Base-by-base conservation (phyloP, 768 basidiomycete species). In the Zangia roseola region DNA sequence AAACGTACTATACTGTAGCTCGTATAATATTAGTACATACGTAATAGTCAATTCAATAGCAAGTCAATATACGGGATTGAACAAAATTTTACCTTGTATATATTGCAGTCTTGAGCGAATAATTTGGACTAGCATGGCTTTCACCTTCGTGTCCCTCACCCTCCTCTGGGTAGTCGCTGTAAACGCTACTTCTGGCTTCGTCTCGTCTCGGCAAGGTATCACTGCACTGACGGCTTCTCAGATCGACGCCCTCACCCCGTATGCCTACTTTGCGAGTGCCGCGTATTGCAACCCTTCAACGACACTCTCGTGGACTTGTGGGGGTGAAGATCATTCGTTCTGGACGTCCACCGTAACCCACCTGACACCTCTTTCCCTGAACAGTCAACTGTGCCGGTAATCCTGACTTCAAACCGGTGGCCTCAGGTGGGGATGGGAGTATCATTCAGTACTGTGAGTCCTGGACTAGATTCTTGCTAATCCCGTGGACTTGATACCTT, bases 261-360 rank as follows among this genome's bases (percentile, higher is more conserved):
- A 74, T 62, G 74, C 77, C 5, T 66, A 66, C 54, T 81, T 75
- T 54, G 76, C 81, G 0, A 70, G 72, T 30, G 69, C 78, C 4
- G 77, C 71, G 7, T 78, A 77, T 59, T 83, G 82, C 49, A 25
- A 53, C 8, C 62, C 77, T 0, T 54, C 68, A 5, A 36, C 56
- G 21, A 75, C 71, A 21, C 50, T 71, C 37, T 64, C 67, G 12
- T 83, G 81, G 79, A 66, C 66, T 30, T 83, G 81, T 62, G 82
- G 82, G 61, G 56, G 80, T 79, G 53, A 55, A n/a, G n/a, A n/a
- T n/a, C n/a, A 64, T 60, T 10, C 30, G 8, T 26, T 13, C n/a
- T n/a, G n/a, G n/a, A 25, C 3, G 9, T 28, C 10, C 12, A 8
- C 10, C 24, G 19, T 16, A 24, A 30, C 5, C n/a, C 10, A 26